Evolutionary conservation across 2,329 filamentous ascomycete species (phyloP).

Genomic region (Hymenoscyphus repandus): DNA sequence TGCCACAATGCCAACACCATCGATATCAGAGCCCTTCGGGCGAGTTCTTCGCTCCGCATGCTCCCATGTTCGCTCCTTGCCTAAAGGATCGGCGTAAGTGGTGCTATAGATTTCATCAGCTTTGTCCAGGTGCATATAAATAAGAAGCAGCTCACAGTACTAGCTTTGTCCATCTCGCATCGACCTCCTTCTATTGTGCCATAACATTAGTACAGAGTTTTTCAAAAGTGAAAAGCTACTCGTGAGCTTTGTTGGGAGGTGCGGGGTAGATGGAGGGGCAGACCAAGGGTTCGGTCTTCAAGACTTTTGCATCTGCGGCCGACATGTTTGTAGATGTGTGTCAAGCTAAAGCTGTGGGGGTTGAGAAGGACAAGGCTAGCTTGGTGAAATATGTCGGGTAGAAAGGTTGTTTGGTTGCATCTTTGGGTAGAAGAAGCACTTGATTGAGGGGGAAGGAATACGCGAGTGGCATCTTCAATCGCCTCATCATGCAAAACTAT

Average conservation of each 20-base stretch:
- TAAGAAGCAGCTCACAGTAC: conserved; percentile 42
- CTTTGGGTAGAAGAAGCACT: too few relatives aligned
- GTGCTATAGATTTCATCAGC: conserved; percentile 37
- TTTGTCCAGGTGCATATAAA: not conserved
- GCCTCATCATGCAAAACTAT: too few relatives aligned
- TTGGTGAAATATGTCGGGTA: too few relatives aligned
- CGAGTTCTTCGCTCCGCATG: conserved; percentile 67
- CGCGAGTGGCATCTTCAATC: too few relatives aligned
- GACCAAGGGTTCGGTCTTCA: conserved; percentile 10
- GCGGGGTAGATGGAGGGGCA: not conserved
- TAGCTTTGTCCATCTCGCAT: conserved; percentile 57
- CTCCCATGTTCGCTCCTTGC: conserved; percentile 60
- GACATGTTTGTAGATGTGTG: conserved; percentile 2
- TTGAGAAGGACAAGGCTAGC: too few relatives aligned
- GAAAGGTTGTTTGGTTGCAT: too few relatives aligned
- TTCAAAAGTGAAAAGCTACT: not conserved
- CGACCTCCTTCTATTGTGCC: conserved; percentile 25
- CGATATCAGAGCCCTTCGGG: conserved; percentile 55
- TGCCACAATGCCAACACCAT: conserved; percentile 69
- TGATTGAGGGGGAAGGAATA: too few relatives aligned
- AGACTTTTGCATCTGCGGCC: conserved; percentile 6
- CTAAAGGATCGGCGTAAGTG: conserved; percentile 59
- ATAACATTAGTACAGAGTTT: not conserved
- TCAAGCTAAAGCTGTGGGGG: not conserved
- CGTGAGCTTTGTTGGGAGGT: not conserved